Evolutionary conservation across 441 rosid species (phyloP), one percentile per base, ranked within the genome.

Genomic region (Monsonia emarginata): DNA sequence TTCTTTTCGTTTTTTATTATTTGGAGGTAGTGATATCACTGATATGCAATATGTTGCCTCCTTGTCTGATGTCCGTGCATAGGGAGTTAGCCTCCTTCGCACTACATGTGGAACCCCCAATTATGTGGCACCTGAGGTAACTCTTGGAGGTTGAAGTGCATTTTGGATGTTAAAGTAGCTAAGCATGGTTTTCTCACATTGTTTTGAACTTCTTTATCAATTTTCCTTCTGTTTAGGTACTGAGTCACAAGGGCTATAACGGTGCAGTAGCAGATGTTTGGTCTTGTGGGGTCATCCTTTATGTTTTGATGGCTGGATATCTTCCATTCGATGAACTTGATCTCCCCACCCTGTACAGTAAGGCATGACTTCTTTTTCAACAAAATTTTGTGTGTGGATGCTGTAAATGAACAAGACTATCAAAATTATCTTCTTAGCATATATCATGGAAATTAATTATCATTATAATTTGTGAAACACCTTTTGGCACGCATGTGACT

Each of bases 311-410:
- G 84, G 94, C 97, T 34, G 96, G 97, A 70, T 90, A 85, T 79
- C 97, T 93, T 76, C 98, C 98, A 27, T 93, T 93, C 78, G 98
- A 93, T 73, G 98, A 93, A 69, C 88, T 93, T 72, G 97, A 93
- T 80, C 93, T 93, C 74, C 88, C 96, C 60, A 90, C 96, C 16
- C 74, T 93, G 80, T 93, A 93, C 69, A 84, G 87, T 75, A 93
- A 93, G 98, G 98, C 87, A 90, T 48, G 88, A 50, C 75, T 65
- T 71, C 48, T 61, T 27, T 61, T 67, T 22, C 63, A 28, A 44
- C 22, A 31, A 42, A 16, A 5, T 18, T 1, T 48, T 19, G 18
- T 18, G 24, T 19, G 24, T 19, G 24, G 56, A 48, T 48, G 9
- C 6, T 48, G 24, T 48, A 48, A 48, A 48, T 48, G 24, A 48